These are phyloP conservation scores for Termitomyces sp. DNA, from an alignment of 768 basidiomycete species.

Conservation along the genomic window DNA sequence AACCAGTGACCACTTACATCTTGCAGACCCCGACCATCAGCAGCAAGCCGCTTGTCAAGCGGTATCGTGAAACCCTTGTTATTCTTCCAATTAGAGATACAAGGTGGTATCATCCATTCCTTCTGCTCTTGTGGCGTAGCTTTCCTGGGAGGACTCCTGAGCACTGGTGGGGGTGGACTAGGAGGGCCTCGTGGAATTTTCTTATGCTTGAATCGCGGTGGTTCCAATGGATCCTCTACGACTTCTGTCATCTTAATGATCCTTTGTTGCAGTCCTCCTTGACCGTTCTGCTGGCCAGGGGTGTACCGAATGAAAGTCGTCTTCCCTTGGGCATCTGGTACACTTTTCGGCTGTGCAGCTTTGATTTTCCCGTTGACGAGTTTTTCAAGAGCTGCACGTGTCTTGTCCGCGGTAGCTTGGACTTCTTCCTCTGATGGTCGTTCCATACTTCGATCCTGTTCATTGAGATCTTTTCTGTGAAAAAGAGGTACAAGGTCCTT, in stretches of 20 bases:
- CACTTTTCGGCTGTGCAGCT: conserved; percentile 95
- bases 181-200: conserved; percentile 97
- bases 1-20: conserved; percentile 59
- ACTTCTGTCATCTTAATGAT: conserved; percentile 99
- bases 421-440: conserved; percentile 93
- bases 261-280: conserved; percentile 74
- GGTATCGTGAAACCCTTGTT: conserved; percentile 99
- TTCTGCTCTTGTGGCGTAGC: conserved; percentile 97
- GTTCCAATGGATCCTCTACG: conserved; percentile 96
- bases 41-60: conserved; percentile 94
- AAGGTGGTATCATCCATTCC: conserved; percentile 99
- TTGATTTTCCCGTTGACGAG: conserved; percentile 96
- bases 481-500: conserved; percentile 94
- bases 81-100: conserved; percentile 99
- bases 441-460: conserved; percentile 73
- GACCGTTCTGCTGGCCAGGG: conserved; percentile 80
- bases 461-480: conserved; percentile 83
- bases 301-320: conserved; percentile 95
- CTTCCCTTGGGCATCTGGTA: conserved; percentile 79
- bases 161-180: conserved; percentile 92
- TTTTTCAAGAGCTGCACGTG: conserved; percentile 87
- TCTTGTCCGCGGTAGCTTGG: conserved; percentile 85
- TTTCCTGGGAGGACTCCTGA: conserved; percentile 93
- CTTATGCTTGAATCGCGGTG: conserved; percentile 96
- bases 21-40: conserved; percentile 96